Evolutionary conservation across 2,329 filamentous ascomycete species (phyloP), one percentile per base, ranked within the genome.

Genomic region (Chrysoporthe deuterocubensis): DNA sequence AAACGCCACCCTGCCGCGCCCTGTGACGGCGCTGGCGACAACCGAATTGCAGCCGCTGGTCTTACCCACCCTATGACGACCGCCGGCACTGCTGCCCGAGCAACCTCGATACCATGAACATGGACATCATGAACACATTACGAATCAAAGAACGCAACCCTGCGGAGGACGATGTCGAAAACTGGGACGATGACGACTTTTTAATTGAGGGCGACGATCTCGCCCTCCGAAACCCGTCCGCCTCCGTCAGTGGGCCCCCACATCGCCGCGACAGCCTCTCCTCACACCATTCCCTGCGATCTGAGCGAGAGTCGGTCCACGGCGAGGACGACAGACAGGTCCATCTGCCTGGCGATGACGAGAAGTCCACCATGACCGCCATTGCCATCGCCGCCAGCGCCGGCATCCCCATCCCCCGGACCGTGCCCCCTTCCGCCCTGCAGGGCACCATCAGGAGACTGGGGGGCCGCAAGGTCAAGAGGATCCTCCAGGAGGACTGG

Each of bases 401-500:
- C 37, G 96, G 96, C 72, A 97, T 99, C 71, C 95, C 96, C 7
- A 88, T 98, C 66, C 96, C 96, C 40, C 84, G 88, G 63, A 94
- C 94, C 76, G 89, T 98, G 43, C 94, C 95, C 1, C 89, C 92
- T 42, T 97, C 95, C 26, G 96, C 96, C 42, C 83, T 99, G 54
- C 59, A 87, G 96, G 96, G 96, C 64, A 95, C 94, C 11, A 98
- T 98, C 76, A 97, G 96, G 81, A 87, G 94, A 73, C 84, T 98
- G 44, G 94, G 94, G 62, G 89, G 89, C 68, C 87, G 88, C 72
- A 93, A 90, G 74, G 84, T 91, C 26, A 90, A 89, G 74, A 91
- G 88, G 75, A 88, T 90, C 52, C 87, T 92, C 68, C 89, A 92
- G 71, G 91, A 94, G 73, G 92, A 95, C 76, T 95, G 92, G 90